These are phyloP conservation scores for Colletotrichum sp. DNA, from an alignment of 2,329 filamentous ascomycete genomes.

Conservation along the genomic window DNA sequence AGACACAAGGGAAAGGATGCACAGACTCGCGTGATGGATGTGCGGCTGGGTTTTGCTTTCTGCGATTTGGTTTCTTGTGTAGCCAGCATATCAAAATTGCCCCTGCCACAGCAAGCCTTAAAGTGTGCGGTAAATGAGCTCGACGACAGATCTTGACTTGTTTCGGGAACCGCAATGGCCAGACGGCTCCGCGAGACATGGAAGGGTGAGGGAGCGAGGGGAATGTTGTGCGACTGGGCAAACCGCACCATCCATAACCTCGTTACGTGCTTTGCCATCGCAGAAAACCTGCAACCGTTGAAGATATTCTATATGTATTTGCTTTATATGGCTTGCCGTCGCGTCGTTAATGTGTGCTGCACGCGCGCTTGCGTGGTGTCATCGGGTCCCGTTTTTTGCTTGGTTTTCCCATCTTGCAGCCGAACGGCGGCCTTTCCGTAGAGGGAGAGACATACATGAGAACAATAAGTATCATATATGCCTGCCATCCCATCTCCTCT, in stretches of 20 bases:
- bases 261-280: neutral
- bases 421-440: neutral
- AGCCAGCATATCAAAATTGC: neutral
- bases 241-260: neutral
- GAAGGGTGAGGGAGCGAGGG: neutral
- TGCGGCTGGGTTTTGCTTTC: neutral
- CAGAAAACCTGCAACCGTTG: conserved; percentile 1
- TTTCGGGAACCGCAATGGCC: neutral
- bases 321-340: neutral
- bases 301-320: conserved; percentile 1
- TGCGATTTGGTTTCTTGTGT: neutral
- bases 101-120: neutral
- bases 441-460: neutral
- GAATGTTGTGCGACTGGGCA: neutral
- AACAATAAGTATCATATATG: neutral
- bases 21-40: neutral
- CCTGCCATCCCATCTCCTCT: neutral
- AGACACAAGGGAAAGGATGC: neutral
- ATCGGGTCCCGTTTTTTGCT: neutral
- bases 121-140: neutral
- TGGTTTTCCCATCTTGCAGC: neutral
- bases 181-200: neutral
- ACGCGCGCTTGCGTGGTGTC: neutral
- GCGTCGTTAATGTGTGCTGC: neutral
- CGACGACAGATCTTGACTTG: neutral